phyloP scores from a whole-genome alignment of 148 eudicot genomes.

The Fagopyrum tataricum region DNA sequence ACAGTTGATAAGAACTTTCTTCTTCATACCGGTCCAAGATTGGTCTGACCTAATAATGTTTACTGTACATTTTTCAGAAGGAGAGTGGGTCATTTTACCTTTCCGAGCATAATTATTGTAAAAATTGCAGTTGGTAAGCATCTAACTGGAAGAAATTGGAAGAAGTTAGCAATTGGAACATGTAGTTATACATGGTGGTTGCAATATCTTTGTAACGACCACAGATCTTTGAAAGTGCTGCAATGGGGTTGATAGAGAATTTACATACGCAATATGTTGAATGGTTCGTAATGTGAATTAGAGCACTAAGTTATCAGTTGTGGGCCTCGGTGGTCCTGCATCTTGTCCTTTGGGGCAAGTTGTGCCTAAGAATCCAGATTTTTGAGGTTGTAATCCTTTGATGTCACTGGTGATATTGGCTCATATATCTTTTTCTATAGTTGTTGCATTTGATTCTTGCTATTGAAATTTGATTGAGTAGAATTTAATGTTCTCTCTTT shows the following conservation, averaged over 20 bases:
- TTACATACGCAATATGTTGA: background rate
- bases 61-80: background rate
- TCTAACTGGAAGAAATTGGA: background rate
- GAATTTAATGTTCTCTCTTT: conserved; percentile 5
- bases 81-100: background rate
- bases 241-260: conserved; percentile 1
- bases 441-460: conserved; percentile 14
- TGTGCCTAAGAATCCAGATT: background rate
- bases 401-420: background rate
- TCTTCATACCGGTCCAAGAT: background rate
- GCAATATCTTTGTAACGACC: background rate
- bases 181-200: background rate
- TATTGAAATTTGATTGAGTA: background rate
- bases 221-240: background rate
- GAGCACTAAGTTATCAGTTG: background rate
- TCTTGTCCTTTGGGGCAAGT: background rate
- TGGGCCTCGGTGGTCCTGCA: conserved; percentile 15
- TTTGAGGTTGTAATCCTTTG: conserved; percentile 8
- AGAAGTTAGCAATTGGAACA: background rate
- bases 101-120: background rate
- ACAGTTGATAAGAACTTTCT: background rate
- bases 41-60: background rate
- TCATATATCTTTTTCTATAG: conserved; percentile 3
- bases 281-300: background rate
- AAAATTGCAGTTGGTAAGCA: background rate